Evolutionary conservation across 2,329 filamentous ascomycete species (phyloP), one percentile per base, ranked within the genome.

Genomic region (Cadophora sp.): DNA sequence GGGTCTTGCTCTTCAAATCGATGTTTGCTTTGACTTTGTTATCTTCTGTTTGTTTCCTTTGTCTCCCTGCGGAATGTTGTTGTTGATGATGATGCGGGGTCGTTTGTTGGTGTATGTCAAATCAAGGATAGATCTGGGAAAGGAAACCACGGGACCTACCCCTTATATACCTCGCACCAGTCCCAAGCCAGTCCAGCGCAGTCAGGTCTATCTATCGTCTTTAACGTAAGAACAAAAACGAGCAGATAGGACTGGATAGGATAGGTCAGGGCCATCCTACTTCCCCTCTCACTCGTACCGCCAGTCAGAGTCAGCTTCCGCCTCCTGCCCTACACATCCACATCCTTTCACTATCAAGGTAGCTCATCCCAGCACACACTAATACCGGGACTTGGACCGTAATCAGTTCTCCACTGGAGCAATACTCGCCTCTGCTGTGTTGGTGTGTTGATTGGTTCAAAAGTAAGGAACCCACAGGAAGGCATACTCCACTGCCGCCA

Each of bases 281-380:
- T 62, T 34, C 40, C 40, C 43, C 59, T 31, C 40, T 51, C n/a
- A n/a, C 43, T 62, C 59, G 46, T 62, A 62, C 59, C 22, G 22
- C 59, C 58, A 34, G 29, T 24, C 51, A 22, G 43, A 48, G 43
- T 22, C 43, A 48, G 43, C 19, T n/a, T 48, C 43, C 22, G 43
- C 19, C 4, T 48, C 43, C 43, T 22, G 43, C 43, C 43, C 19
- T 48, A 48, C 43, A 11, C 7, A 48, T 48, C 31, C 31, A 22
- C 27, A 12, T 11, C 24, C 27, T 31, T n/a, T 40, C 51, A 26
- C 34, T 43, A 22, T 40, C 12, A 43, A n/a, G 43, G n/a, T 22
- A 48, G 43, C 43, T 34, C 22, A 26, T 34, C 53, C 53, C 22
- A 22, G n/a, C n/a, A 11, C n/a, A 11, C n/a, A 27, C 56, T 59